Evolutionary conservation across 768 basidiomycete species (phyloP).

Genomic region (Mycena capillaripes): DNA sequence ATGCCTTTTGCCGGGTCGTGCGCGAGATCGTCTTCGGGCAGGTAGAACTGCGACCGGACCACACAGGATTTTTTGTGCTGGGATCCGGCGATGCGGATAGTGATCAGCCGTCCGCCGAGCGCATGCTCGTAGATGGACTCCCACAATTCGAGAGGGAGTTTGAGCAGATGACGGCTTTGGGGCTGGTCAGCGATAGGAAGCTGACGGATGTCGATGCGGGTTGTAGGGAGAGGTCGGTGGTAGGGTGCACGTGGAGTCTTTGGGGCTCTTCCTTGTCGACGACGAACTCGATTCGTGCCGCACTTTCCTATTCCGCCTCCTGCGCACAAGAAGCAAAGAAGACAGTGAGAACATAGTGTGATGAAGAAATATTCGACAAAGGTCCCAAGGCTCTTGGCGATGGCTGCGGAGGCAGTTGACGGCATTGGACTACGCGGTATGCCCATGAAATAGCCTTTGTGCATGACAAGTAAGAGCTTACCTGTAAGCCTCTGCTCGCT

Average conservation of each 20-base stretch:
- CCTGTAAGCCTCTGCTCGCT: too few species aligned
- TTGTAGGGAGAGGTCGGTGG: background rate
- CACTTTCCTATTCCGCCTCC: background rate
- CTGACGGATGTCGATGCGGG: conserved; percentile 3
- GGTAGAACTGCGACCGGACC: background rate
- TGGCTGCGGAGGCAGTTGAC: background rate
- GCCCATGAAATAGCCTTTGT: too few species aligned
- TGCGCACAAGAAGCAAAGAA: background rate
- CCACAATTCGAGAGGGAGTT: conserved; percentile 23
- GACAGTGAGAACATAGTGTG: background rate
- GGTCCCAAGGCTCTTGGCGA: background rate
- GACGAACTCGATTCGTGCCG: background rate
- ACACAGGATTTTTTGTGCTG: background rate
- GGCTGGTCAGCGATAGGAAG: background rate
- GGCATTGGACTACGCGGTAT: background rate
- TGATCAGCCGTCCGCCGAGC: conserved; percentile 14
- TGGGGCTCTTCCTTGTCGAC: background rate
- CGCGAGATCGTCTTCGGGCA: background rate
- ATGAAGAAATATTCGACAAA: background rate
- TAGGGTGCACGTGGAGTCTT: too few species aligned
- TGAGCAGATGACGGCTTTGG: background rate
- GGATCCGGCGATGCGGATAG: background rate
- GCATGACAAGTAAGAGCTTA: too few species aligned
- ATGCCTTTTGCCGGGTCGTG: background rate
- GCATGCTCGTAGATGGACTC: conserved; percentile 18